phyloP scores from a whole-genome alignment of 2,329 filamentous ascomycete genomes.

The Lecanicillium sp. region DNA sequence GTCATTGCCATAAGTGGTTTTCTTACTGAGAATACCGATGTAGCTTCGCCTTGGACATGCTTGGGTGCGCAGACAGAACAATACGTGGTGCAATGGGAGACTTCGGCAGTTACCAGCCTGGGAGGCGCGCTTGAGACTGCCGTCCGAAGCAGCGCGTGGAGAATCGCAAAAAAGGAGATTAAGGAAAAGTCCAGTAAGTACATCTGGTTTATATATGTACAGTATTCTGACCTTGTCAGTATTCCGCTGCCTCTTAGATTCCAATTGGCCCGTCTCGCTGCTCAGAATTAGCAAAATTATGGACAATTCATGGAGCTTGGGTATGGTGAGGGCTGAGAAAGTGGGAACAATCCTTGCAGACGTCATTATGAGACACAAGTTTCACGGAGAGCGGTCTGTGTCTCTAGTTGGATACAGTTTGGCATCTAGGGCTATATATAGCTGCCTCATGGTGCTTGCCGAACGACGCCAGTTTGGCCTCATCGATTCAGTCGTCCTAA shows the following conservation, averaged over 20 bases:
- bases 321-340: constrained; percentile 69
- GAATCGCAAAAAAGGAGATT: constrained; percentile 49
- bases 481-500: constrained; percentile 76
- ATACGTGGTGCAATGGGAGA: constrained; percentile 79
- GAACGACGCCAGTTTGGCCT: constrained; percentile 77
- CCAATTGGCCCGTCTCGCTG: constrained; percentile 53
- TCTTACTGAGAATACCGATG: constrained; percentile 64
- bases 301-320: constrained; percentile 74
- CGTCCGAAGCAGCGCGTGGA: constrained; percentile 75
- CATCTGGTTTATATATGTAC: constrained; percentile 1
- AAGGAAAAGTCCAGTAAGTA: constrained; percentile 36
- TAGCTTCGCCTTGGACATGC: constrained; percentile 63
- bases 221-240: constrained; percentile 24
- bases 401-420: constrained; percentile 77
- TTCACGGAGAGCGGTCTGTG: constrained; percentile 74
- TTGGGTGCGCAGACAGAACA: constrained; percentile 66
- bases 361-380: constrained; percentile 64
- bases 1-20: constrained; percentile 79
- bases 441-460: constrained; percentile 71
- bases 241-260: constrained; percentile 47
- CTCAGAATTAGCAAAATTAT: constrained; percentile 65
- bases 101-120: constrained; percentile 66
- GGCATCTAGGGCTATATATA: constrained; percentile 75
- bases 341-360: constrained; percentile 66
- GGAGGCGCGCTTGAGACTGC: constrained; percentile 71